Base-by-base conservation (phyloP, 768 basidiomycete genomes). In the Rhodotorula toruloides region DNA sequence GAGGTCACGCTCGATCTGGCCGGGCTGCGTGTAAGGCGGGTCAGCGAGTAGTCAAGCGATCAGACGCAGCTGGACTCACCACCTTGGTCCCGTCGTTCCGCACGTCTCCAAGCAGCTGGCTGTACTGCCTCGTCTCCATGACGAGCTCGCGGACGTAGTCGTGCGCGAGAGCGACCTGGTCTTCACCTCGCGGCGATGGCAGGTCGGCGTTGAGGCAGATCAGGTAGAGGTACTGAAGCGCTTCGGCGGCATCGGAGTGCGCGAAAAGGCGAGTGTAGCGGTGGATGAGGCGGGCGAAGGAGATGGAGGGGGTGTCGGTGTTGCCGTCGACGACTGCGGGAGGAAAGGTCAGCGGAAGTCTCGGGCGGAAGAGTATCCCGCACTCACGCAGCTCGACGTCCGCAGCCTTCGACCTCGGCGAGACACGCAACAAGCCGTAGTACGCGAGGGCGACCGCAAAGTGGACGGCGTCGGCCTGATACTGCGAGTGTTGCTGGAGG, bases 401-500 rank as follows among this genome's bases (percentile, higher is more conserved):
- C 3, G 89, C 88, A 8, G 87, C 86, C 75, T 92, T 89, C 4
- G 87, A 85, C 11, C 85, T 81, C 13, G 87, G 83, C 11, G 94
- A 88, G 2, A 93, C 85, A 16, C 92, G 84, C 29, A 99, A 78
- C 8, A 99, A 79, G 3, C 94, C 96, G 75, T 98, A 92, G 76
- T 98, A 99, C 0, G 90, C 85, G 60, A 99, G 81, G 6, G 87
- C 90, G 71, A 96, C 87, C 1, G 90, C 92, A 32, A 97, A 82
- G 77, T 99, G 96, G 8, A 98, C 88, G 0, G 91, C 93, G 75
- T 97, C 96, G 25, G 92, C 84, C 72, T 96, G 88, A 25, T 89
- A 87, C 68, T 89, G 87, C 55, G 84, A 83, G 71, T 89, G 87
- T 50, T 91, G 88, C 84, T 91, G 89, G 14, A 98, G 79, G 37